phyloP scores from a whole-genome alignment of 2,329 filamentous ascomycete species.

The Cadophora malorum region DNA sequence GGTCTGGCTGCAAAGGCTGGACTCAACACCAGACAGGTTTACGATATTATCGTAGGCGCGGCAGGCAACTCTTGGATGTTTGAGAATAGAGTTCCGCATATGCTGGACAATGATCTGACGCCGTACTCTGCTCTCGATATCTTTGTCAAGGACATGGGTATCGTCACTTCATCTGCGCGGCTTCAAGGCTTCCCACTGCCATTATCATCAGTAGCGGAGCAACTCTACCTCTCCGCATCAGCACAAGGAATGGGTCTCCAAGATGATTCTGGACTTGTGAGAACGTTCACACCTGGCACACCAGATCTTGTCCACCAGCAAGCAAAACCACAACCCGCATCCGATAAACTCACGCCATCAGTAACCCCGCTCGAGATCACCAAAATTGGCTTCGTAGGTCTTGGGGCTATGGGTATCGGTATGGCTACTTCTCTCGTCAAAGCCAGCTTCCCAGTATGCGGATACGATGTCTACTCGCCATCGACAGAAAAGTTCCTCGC shows the following conservation, averaged over 20 bases:
- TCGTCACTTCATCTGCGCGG: constrained; percentile 43
- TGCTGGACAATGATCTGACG: constrained; percentile 57
- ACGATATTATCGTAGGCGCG: constrained; percentile 46
- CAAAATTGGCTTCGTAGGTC: constrained; percentile 53
- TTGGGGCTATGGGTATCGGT: constrained; percentile 81
- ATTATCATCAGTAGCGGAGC: constrained; percentile 46
- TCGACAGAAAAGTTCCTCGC: constrained; percentile 68
- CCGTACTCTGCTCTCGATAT: constrained; percentile 47
- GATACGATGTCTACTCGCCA: constrained; percentile 72
- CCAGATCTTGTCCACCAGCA: constrained; percentile 18
- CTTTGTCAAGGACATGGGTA: constrained; percentile 47
- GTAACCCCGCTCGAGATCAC: constrained; percentile 27
- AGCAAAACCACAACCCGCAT: constrained; percentile 8
- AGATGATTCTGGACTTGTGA: constrained; percentile 37
- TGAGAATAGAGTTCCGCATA: constrained; percentile 59
- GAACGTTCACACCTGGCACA: constrained; percentile 18
- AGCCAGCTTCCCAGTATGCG: constrained; percentile 69
- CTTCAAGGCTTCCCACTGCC: constrained; percentile 47
- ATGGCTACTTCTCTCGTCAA: constrained; percentile 77
- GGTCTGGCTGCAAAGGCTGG: constrained; percentile 62
- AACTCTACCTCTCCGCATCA: constrained; percentile 36
- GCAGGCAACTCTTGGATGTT: constrained; percentile 56
- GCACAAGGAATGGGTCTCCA: constrained; percentile 30
- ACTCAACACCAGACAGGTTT: constrained; percentile 51
- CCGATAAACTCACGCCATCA: constrained; percentile 21